Conservation (phyloP, 306 rosid genomes). For the Sesbania bispinosa region DNA sequence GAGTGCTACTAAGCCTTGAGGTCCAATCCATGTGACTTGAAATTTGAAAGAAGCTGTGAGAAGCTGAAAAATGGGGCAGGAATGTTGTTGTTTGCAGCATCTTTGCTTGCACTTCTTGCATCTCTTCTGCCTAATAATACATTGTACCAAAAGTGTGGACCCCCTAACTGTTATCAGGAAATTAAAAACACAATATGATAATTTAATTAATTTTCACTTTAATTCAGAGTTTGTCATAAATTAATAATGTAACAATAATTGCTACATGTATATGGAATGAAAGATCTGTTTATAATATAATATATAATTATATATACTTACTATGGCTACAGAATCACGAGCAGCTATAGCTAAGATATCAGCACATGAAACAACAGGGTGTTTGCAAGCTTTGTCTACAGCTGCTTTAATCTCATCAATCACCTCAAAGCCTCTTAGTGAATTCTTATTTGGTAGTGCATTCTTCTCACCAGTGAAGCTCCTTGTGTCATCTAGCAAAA, state of each 20-base stretch:
- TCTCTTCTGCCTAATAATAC: slow-evolving; percentile 40
- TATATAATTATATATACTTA: too few relatives aligned
- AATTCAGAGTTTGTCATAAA: too few relatives aligned
- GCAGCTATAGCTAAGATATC: slow-evolving; percentile 39
- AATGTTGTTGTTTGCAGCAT: slow-evolving; percentile 26
- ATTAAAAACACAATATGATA: not conserved
- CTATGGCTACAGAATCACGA: slow-evolving; percentile 32
- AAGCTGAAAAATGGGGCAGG: slow-evolving; percentile 22
- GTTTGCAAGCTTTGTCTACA: slow-evolving; percentile 27
- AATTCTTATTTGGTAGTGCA: slow-evolving; percentile 18
- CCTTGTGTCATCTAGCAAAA: slow-evolving; percentile 21
- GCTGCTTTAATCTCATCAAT: slow-evolving; percentile 28
- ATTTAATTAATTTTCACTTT: too few relatives aligned
- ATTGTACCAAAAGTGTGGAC: slow-evolving; percentile 5
- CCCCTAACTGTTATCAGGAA: slow-evolving; percentile 26
- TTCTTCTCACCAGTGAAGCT: slow-evolving; percentile 31
- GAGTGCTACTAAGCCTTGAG: slow-evolving; percentile 30
- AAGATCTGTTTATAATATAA: not conserved
- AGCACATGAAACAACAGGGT: slow-evolving; percentile 31
- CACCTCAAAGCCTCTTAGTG: slow-evolving; percentile 30
- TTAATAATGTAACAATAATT: too few relatives aligned
- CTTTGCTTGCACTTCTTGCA: slow-evolving; percentile 29
- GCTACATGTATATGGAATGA: not conserved
- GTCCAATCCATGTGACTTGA: slow-evolving; percentile 25
- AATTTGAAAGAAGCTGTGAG: slow-evolving; percentile 27